These are phyloP conservation scores for Pseudogymnoascus sp. DNA, from an alignment of 2,329 filamentous ascomycete genomes.

Conservation along the genomic window DNA sequence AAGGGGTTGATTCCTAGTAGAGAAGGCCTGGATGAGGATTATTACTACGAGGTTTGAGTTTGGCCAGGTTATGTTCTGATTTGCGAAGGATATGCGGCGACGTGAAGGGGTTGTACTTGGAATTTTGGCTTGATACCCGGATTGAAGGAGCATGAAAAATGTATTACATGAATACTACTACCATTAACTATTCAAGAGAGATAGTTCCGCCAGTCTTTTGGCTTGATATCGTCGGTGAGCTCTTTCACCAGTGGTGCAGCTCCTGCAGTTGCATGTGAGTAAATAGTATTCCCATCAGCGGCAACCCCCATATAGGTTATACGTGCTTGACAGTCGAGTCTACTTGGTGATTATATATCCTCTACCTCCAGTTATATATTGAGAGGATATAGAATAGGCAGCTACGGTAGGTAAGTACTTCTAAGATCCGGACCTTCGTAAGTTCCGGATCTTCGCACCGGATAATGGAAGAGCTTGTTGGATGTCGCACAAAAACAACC, in stretches of 20 bases:
- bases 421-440: background rate
- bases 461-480: background rate
- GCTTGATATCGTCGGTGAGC: background rate
- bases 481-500: background rate
- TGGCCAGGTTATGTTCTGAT: background rate
- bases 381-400: background rate
- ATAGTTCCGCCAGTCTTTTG: background rate
- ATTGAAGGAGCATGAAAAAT: conserved; percentile 3
- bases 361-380: background rate
- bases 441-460: background rate
- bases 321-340: background rate
- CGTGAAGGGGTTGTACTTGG: conserved; percentile 9
- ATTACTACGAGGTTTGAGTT: conserved; percentile 71
- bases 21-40: conserved; percentile 84
- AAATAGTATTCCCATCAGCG: too few species aligned
- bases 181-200: background rate
- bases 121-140: conserved; percentile 9
- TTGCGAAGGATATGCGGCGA: background rate
- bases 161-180: conserved; percentile 1
- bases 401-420: background rate
- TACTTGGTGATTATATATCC: background rate
- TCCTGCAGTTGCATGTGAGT: too few species aligned
- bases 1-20: conserved; percentile 71
- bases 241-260: background rate
- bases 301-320: too few species aligned